Conservation (phyloP, 371 early-diverging fungal species). For the Gilbertella persicaria region DNA sequence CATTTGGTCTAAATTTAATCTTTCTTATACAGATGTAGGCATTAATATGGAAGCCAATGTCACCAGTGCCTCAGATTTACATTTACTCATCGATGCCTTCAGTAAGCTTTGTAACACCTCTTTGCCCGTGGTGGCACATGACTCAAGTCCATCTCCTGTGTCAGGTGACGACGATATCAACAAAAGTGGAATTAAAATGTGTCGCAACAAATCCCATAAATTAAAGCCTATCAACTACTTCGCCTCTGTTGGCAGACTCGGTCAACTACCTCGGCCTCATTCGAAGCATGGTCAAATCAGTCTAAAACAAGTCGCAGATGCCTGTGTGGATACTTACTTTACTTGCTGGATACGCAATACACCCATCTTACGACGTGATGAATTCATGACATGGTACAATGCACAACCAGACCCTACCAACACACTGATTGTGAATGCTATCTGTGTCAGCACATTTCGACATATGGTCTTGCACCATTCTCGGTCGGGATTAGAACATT, state of each 20-base stretch:
- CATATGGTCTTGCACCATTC: slow-evolving; percentile 45
- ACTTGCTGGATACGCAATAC: slow-evolving; percentile 45
- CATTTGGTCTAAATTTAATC: slow-evolving; percentile 26
- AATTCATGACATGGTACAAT: slow-evolving; percentile 48
- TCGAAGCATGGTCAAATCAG: slow-evolving; percentile 28
- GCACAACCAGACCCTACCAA: slow-evolving; percentile 32
- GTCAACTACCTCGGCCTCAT: slow-evolving; percentile 27
- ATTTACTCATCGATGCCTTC: slow-evolving; percentile 35
- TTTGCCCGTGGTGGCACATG: slow-evolving; percentile 14
- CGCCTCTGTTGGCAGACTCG: slow-evolving; percentile 28
- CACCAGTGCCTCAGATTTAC: slow-evolving; percentile 32
- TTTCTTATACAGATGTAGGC: slow-evolving; percentile 35
- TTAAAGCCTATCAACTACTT: slow-evolving; percentile 45
- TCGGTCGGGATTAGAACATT: slow-evolving; percentile 24
- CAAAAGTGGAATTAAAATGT: slow-evolving; percentile 24
- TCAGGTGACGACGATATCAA: slow-evolving; percentile 15
- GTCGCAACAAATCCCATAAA: slow-evolving; percentile 38
- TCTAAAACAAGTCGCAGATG: slow-evolving; percentile 39
- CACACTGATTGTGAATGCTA: slow-evolving; percentile 48
- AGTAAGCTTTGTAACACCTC: slow-evolving; percentile 24
- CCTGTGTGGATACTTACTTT: slow-evolving; percentile 45
- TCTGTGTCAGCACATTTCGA: slow-evolving; percentile 34
- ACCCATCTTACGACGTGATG: slow-evolving; percentile 35
- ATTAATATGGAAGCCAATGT: slow-evolving; percentile 39
- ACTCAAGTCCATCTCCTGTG: slow-evolving; percentile 1